Evolutionary conservation across 2,329 filamentous ascomycete genomes (phyloP).

Genomic region (Ambrosiella cleistominuta): DNA sequence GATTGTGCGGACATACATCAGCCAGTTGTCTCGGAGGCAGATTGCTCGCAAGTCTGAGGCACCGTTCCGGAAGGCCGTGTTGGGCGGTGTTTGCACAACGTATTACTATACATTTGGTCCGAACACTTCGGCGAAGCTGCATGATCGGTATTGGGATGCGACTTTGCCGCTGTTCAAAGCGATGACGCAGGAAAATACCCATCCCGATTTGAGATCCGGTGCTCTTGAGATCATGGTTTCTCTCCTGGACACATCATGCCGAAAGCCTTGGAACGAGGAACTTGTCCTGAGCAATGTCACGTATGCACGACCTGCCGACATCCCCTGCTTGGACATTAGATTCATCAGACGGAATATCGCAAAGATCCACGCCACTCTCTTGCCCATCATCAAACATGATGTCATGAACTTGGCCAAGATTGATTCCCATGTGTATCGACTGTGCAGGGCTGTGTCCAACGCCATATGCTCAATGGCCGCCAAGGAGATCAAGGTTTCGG

Average conservation of each 20-base stretch:
- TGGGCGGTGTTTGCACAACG: conserved; percentile 62
- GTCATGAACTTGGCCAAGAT: conserved; percentile 45
- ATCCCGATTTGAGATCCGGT: conserved; percentile 27
- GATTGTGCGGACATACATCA: conserved; percentile 9
- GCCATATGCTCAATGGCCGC: conserved; percentile 8
- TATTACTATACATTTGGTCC: conserved; percentile 72
- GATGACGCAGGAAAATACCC: conserved; percentile 6
- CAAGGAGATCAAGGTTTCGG: conserved; percentile 80
- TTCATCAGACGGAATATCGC: conserved; percentile 64
- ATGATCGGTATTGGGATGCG: conserved; percentile 63
- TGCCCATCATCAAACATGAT: conserved; percentile 40
- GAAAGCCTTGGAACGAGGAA: conserved; percentile 55
- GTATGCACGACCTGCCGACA: conserved; percentile 45
- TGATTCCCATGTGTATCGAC: conserved; percentile 27
- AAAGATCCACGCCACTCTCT: conserved; percentile 45
- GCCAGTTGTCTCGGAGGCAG: conserved; percentile 8
- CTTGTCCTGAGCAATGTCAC: conserved; percentile 44
- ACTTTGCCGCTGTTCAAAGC: conserved; percentile 35
- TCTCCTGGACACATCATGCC: conserved; percentile 45
- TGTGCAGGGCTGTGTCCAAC: conserved; percentile 3
- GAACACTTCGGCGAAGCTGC: conserved; percentile 41
- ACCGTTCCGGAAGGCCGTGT: conserved; percentile 36
- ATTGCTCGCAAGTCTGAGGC: conserved; percentile 31
- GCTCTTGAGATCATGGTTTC: conserved; percentile 49
- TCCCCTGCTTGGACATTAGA: conserved; percentile 69